A percentile compares a stretch with the other conserved stretches of the same genome.
Conservation (phyloP, 148 eudicot species). For the Rhododendron molle region DNA sequence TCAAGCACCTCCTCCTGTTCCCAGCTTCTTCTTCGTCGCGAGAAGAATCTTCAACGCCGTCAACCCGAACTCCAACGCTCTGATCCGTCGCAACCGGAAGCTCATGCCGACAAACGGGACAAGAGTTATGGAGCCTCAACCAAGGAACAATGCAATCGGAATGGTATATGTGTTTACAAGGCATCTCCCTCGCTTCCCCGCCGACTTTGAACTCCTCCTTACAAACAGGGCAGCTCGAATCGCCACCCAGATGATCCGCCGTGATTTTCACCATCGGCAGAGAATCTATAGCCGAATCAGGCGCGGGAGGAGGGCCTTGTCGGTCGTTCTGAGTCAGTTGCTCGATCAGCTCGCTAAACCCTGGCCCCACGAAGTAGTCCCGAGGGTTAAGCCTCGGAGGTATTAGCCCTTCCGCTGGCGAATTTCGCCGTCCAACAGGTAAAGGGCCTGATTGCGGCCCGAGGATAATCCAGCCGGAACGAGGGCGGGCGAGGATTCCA, state of each 20-base stretch:
- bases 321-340: constrained; percentile 70
- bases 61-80: neutral
- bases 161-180: constrained; percentile 78
- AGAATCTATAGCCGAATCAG: constrained; percentile 48
- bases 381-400: constrained; percentile 42
- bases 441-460: constrained; percentile 20
- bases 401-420: constrained; percentile 4
- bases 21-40: neutral
- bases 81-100: constrained; percentile 17
- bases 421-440: neutral
- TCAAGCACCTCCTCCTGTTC: constrained; percentile 20
- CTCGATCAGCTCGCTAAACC: constrained; percentile 56
- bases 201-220: constrained; percentile 75
- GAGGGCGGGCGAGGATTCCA: constrained; percentile 33
- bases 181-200: constrained; percentile 60
- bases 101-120: constrained; percentile 82
- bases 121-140: constrained; percentile 85
- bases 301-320: constrained; percentile 68
- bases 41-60: neutral
- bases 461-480: constrained; percentile 37
- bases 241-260: constrained; percentile 33
- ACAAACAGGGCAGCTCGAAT: constrained; percentile 71
- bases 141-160: constrained; percentile 83
- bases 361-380: constrained; percentile 59
- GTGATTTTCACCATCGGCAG: constrained; percentile 47